phyloP scores from a whole-genome alignment of 768 basidiomycete genomes.

The Candolleomyces efflorescens region DNA sequence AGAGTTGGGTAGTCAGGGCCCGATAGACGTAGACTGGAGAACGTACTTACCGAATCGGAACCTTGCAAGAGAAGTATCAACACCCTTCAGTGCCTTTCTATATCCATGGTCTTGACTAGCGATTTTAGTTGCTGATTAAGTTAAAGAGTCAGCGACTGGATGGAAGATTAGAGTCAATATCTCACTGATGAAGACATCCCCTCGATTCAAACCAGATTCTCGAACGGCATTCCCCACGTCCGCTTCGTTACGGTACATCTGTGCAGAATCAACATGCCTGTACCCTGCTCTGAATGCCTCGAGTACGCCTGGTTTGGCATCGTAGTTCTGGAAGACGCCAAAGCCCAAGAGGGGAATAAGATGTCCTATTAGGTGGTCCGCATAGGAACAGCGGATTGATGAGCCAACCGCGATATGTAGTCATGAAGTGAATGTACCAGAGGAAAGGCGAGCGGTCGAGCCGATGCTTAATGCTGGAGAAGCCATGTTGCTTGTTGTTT shows the following conservation, averaged over 20 bases:
- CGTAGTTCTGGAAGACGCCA: slow-evolving; percentile 56
- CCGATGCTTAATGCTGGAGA: slow-evolving; percentile 10
- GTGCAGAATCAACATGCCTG: slow-evolving; percentile 59
- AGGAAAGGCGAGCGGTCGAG: slow-evolving; percentile 19
- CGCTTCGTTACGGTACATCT: slow-evolving; percentile 50
- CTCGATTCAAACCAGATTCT: slow-evolving; percentile 44
- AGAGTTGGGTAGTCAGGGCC: not conserved
- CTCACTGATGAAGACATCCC: slow-evolving; percentile 63
- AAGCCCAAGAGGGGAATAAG: slow-evolving; percentile 56
- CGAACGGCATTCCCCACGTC: slow-evolving; percentile 46
- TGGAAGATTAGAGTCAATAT: slow-evolving; percentile 9
- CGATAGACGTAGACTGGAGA: not conserved
- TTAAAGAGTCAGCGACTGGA: not conserved
- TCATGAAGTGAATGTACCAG: slow-evolving; percentile 13
- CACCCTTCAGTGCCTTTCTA: slow-evolving; percentile 50
- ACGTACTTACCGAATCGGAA: slow-evolving; percentile 51
- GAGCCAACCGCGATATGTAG: too few relatives aligned
- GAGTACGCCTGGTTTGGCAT: slow-evolving; percentile 42
- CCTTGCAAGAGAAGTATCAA: slow-evolving; percentile 56
- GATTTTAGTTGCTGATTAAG: slow-evolving; percentile 8
- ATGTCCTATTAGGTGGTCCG: too few relatives aligned
- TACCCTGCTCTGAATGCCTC: slow-evolving; percentile 59
- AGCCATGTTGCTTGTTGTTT: too few relatives aligned
- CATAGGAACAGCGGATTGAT: too few relatives aligned
- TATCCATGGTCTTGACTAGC: slow-evolving; percentile 37